These are phyloP conservation scores for Stylosanthes scabra DNA, from an alignment of 331 rosid genomes.

Conservation along the genomic window DNA sequence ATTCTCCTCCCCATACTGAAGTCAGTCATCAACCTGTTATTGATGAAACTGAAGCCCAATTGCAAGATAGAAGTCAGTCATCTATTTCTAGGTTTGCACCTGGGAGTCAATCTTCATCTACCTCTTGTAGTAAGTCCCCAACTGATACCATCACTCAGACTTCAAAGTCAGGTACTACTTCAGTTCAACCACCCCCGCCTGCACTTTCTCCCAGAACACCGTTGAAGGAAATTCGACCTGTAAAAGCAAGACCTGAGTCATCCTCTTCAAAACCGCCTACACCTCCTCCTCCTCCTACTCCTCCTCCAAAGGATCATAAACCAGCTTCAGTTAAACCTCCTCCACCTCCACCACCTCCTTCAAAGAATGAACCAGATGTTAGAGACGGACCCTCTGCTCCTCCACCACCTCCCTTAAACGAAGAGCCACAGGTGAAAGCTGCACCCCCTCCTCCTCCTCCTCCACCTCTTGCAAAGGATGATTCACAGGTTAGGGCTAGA, in stretches of 20 bases:
- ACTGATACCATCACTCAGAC: slow-evolving; percentile 32
- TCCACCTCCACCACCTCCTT: slow-evolving; percentile 53
- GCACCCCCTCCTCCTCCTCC: slow-evolving; percentile 26
- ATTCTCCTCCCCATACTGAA: slow-evolving; percentile 47
- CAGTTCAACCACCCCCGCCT: slow-evolving; percentile 39
- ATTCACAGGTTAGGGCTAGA: slow-evolving; percentile 14
- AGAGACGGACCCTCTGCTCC: too few relatives aligned
- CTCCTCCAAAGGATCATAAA: too few relatives aligned
- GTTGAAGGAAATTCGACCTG: slow-evolving; percentile 47
- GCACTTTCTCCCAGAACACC: slow-evolving; percentile 45
- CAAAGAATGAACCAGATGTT: slow-evolving; percentile 35
- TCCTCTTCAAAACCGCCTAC: slow-evolving; percentile 17
- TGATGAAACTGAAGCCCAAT: slow-evolving; percentile 38
- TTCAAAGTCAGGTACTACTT: slow-evolving; percentile 40
- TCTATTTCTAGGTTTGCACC: slow-evolving; percentile 38
- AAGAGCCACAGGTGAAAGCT: too few relatives aligned
- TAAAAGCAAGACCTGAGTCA: slow-evolving; percentile 28
- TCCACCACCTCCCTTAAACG: too few relatives aligned
- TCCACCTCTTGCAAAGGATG: slow-evolving; percentile 37
- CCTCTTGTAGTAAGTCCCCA: slow-evolving; percentile 34
- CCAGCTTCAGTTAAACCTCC: slow-evolving; percentile 12
- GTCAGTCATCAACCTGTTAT: slow-evolving; percentile 33
- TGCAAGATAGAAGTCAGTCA: slow-evolving; percentile 48
- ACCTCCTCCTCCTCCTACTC: too few relatives aligned
- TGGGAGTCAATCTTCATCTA: slow-evolving; percentile 45